phyloP scores from a whole-genome alignment of 2,329 filamentous ascomycete species.

The Colletotrichum tamarilloi region DNA sequence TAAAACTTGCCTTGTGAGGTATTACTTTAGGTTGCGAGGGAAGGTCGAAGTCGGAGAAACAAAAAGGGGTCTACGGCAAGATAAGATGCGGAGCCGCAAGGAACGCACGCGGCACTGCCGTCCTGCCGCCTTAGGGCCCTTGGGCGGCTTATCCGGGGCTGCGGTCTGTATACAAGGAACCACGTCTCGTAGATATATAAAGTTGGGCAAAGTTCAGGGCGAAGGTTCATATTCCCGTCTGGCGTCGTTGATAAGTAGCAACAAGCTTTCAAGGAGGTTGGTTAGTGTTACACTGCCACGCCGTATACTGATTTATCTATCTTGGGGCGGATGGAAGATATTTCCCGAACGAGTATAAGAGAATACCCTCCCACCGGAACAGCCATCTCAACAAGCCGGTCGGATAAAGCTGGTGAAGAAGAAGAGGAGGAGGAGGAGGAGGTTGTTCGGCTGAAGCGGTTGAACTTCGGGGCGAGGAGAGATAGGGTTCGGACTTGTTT shows the following conservation, averaged over 20 bases:
- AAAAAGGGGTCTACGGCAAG: background rate
- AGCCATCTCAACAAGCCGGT: constrained; percentile 7
- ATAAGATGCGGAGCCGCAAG: background rate
- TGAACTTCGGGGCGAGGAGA: background rate
- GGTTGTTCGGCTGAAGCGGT: background rate
- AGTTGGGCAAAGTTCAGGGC: background rate
- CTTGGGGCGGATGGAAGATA: background rate
- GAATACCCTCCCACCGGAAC: constrained; percentile 1
- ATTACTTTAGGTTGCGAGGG: background rate
- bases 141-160: background rate
- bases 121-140: background rate
- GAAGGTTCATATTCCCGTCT: background rate
- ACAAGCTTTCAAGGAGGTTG: background rate
- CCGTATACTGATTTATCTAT: background rate
- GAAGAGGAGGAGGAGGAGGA: background rate
- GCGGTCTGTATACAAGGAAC: no score
- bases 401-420: background rate
- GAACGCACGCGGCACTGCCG: background rate
- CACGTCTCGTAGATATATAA: no score
- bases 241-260: background rate
- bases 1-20: no score
- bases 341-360: background rate
- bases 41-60: background rate
- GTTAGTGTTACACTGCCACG: background rate
- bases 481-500: background rate